Base-by-base conservation (phyloP, 768 basidiomycete species). In the Candolleomyces aberdarensis region DNA sequence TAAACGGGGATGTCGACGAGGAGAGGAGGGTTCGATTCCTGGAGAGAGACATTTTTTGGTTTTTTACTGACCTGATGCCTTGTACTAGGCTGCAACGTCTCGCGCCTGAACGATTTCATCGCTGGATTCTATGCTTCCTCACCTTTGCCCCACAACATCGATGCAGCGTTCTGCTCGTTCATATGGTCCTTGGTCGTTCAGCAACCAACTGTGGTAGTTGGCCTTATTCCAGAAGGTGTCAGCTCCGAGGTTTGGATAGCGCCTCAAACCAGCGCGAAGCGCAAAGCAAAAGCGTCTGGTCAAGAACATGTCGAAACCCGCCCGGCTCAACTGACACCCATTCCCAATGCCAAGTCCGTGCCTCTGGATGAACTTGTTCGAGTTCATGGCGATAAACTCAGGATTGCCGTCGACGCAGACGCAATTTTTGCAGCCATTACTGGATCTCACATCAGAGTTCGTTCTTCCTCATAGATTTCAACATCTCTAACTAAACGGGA, bases 161-260 rank as follows among this genome's bases (percentile, higher is more conserved):
- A 96, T 69, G 87, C 90, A 66, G 74, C 82, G 2, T 93, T 92
- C 68, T 85, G 84, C 70, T 82, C 86, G 3, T 94, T 92, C 71
- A 82, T 94, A 19, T 96, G 92, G 92, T 86, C 87, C 0, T 76
- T 92, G 36, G 79, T 96, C 46, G 84, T 88, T 22, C 85, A 85
- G 63, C 87, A 92, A 63, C 84, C 90, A 0, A 87, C 87, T 5
- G 84, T 94, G 41, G 78, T 83, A 46, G 85, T 96, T n/a, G 94
- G 93, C 15, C 83, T 79, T 0, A 74, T 87, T 0, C 89, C 91
- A 5, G 72, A 75, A 4, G 86, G 83, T 3, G 73, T 78, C 17
- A 77, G 80, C 7, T 81, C 85, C 13, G 85, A 92, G 65, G 90
- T 94, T 2, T 89, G 84, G 76, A 81, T 94, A 62, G 91, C 92